phyloP scores from a whole-genome alignment of 495 filamentous ascomycete species.

The Tuber indicum region DNA sequence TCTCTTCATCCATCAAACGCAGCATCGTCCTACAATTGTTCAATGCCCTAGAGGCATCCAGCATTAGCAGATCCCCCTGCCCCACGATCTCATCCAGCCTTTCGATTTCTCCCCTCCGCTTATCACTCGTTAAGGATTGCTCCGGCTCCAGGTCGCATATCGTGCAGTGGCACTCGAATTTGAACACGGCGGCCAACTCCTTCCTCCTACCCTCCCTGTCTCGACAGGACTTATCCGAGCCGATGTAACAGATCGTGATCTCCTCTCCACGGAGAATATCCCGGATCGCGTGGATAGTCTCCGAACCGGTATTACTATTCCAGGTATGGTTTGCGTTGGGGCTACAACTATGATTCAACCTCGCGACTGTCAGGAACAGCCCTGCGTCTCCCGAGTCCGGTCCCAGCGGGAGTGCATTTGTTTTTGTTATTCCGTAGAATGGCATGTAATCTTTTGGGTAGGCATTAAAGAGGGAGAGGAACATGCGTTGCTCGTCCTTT shows the following conservation, averaged over 20 bases:
- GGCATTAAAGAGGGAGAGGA: conserved; percentile 47
- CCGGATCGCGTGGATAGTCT: conserved; percentile 45
- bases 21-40: conserved; percentile 38
- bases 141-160: conserved; percentile 41
- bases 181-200: conserved; percentile 43
- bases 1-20: conserved; percentile 42
- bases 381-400: conserved; percentile 40
- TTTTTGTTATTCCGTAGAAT: conserved; percentile 44
- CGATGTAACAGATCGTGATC: conserved; percentile 45
- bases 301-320: conserved; percentile 41
- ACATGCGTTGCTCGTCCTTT: conserved; percentile 44
- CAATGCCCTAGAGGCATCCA: conserved; percentile 38
- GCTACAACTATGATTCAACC: conserved; percentile 47
- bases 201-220: conserved; percentile 22
- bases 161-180: conserved; percentile 45
- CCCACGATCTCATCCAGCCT: conserved; percentile 43
- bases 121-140: conserved; percentile 41
- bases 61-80: conserved; percentile 26
- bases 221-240: conserved; percentile 34
- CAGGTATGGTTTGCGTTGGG: conserved; percentile 47
- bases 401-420: conserved; percentile 45
- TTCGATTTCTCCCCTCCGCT: conserved; percentile 39
- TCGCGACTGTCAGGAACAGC: conserved; percentile 43
- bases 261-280: conserved; percentile 46
- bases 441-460: conserved; percentile 41